These are phyloP conservation scores for Pseudogymnoascus sp. DNA, from an alignment of 2,329 filamentous ascomycete genomes.

Conservation along the genomic window DNA sequence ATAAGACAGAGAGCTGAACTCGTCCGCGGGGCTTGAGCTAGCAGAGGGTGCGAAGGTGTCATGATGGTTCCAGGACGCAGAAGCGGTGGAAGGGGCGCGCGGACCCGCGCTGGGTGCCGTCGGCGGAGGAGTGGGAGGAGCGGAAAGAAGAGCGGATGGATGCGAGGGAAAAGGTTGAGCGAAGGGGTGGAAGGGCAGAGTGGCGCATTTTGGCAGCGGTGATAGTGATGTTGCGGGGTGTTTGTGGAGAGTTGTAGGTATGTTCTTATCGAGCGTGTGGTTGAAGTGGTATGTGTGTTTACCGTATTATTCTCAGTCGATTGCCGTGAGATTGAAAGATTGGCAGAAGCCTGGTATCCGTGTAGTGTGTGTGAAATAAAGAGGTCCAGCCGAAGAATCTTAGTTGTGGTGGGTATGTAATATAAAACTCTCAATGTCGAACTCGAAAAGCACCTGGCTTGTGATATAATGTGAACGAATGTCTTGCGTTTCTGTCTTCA, in stretches of 20 bases:
- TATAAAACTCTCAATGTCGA: constrained; percentile 5
- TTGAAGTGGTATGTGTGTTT: not conserved
- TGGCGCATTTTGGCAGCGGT: constrained; percentile 24
- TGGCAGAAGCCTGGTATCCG: not conserved
- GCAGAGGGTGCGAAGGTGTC: not conserved
- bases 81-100: constrained; percentile 40
- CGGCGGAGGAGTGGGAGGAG: constrained; percentile 38
- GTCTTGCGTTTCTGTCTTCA: not conserved
- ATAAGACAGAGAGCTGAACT: not conserved
- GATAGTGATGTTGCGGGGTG: not conserved
- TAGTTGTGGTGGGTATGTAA: constrained; percentile 7
- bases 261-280: not conserved
- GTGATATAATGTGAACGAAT: not conserved
- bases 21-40: not conserved
- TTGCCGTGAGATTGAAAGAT: not conserved
- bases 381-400: constrained; percentile 9
- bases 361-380: constrained; percentile 8
- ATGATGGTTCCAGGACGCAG: constrained; percentile 16
- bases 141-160: constrained; percentile 48
- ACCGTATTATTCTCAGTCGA: not conserved
- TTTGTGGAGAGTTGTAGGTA: not conserved
- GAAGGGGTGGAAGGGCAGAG: constrained; percentile 26
- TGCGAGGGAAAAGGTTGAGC: constrained; percentile 42
- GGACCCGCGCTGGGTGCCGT: constrained; percentile 25
- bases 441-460: constrained; percentile 4